Base-by-base conservation (phyloP, 768 basidiomycete species). In the Kwoniella newhampshirensis region DNA sequence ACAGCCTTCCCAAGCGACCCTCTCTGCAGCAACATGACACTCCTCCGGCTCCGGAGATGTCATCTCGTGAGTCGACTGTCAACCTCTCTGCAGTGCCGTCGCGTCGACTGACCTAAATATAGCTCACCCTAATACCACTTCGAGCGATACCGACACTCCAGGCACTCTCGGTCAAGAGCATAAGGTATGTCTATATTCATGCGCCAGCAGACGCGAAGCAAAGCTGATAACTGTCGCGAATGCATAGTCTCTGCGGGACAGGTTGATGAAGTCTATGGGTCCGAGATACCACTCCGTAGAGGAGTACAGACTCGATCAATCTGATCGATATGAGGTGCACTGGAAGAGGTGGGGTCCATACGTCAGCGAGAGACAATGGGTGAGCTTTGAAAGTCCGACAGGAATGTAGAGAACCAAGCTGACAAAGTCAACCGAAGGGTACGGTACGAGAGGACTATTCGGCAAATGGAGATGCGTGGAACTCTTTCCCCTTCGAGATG, bases 311-410 rank as follows among this genome's bases (percentile, higher is more conserved):
- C 83, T 99, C n/a, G 78, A 85, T 46, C 88, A 97, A 68, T 89
- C 91, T 63, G 85, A 82, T 56, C 80, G 81, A 47, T 86, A 84
- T 64, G 86, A 89, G 63, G 82, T 82, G 47, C 93, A 98, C 77
- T 99, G 96, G 96, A 98, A 98, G 78, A 82, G 90, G 67, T 98
- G 94, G 94, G 96, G 96, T 18, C 96, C 96, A 15, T 99, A 99
- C 79, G 82, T 99, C 50, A 87, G 87, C 57, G 96, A 99, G 77
- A 82, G 96, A 57, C 96, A 98, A 81, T 99, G 96, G 96, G 94
- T 91, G 60, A 63, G 86, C 71, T 20, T 17, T 25, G 21, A 23
- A 7, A 21, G 5, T 50, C 27, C 26, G 13, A n/a, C 12, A 41
- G 6, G 7, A 41, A 15, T 17, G 18, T 5, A 17, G 41, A 43